A percentile compares a stretch with the other conserved stretches of the same genome.
Evolutionary conservation across 371 early-diverging fungal genomes (phyloP).

Genomic region (Mortierella polycephala): DNA sequence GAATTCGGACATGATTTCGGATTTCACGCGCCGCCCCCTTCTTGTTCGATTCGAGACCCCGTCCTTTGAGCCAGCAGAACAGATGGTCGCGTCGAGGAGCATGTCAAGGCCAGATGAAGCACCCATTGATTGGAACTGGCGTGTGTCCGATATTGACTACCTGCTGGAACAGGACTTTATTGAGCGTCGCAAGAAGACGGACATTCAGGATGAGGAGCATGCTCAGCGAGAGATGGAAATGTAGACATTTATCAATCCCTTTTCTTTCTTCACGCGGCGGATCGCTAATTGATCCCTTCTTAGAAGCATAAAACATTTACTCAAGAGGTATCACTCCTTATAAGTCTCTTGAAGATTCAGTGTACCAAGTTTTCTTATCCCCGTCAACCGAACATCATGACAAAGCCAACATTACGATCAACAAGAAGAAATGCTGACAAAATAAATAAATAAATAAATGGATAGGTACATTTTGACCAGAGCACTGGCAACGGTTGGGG

Average conservation of each 20-base stretch:
- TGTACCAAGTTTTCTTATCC: too few relatives aligned
- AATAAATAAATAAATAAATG: not conserved
- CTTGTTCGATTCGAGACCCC: conserved; percentile 68
- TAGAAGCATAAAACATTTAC: too few relatives aligned
- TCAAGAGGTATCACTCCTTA: too few relatives aligned
- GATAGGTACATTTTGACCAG: conserved; percentile 9
- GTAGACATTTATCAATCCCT: conserved; percentile 8
- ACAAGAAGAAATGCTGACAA: not conserved
- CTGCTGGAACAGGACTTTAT: conserved; percentile 64
- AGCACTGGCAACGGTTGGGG: conserved; percentile 22
- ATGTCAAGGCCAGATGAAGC: conserved; percentile 63
- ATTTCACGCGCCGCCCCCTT: conserved; percentile 62
- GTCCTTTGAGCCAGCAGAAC: conserved; percentile 64
- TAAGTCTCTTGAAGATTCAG: too few relatives aligned
- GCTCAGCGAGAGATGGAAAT: conserved; percentile 51
- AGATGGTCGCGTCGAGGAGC: conserved; percentile 60
- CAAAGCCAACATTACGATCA: too few relatives aligned
- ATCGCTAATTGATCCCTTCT: too few relatives aligned
- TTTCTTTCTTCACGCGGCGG: not conserved
- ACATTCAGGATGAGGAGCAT: conserved; percentile 47
- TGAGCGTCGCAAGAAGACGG: conserved; percentile 43
- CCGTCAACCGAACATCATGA: too few relatives aligned
- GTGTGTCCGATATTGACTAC: conserved; percentile 68
- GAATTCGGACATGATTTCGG: conserved; percentile 54
- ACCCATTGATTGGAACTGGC: conserved; percentile 68